Percentiles rank a stretch among this genome's conserved stretches.
Evolutionary conservation across 2,329 filamentous ascomycete species (phyloP).

Genomic region (Fusarium austroafricanum): DNA sequence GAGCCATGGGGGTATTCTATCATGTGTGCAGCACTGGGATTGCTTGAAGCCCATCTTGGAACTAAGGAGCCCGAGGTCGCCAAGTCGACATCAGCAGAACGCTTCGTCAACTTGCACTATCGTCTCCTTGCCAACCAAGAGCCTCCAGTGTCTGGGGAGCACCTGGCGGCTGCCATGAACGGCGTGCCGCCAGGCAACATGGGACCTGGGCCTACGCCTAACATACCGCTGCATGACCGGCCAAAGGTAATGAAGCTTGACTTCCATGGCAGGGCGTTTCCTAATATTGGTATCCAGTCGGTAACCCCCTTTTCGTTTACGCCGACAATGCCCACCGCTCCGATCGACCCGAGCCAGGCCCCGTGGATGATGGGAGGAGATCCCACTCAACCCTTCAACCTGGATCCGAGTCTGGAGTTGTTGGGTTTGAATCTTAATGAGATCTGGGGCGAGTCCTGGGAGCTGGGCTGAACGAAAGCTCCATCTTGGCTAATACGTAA

Average conservation of each 20-base stretch:
- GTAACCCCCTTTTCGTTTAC: constrained; percentile 57
- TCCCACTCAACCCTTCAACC: constrained; percentile 57
- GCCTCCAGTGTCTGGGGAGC: constrained; percentile 52
- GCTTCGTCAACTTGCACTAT: constrained; percentile 69
- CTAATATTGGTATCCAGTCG: constrained; percentile 54
- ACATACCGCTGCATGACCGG: constrained; percentile 52
- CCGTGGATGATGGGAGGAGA: constrained; percentile 51
- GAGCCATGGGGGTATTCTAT: constrained; percentile 74
- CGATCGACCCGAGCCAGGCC: constrained; percentile 51
- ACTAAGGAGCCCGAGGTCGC: constrained; percentile 67
- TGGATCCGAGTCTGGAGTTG: constrained; percentile 65
- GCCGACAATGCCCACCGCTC: constrained; percentile 50
- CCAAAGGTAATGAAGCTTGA: constrained; percentile 53
- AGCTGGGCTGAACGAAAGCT: constrained; percentile 50
- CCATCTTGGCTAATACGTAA: constrained; percentile 35
- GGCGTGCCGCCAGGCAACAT: constrained; percentile 41
- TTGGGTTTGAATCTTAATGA: constrained; percentile 66
- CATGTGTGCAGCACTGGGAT: constrained; percentile 69
- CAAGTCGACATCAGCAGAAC: constrained; percentile 68
- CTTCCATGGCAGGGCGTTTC: constrained; percentile 40
- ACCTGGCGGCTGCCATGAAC: constrained; percentile 42
- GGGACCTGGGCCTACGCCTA: constrained; percentile 46
- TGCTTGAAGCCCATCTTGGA: constrained; percentile 69
- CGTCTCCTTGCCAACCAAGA: constrained; percentile 67
- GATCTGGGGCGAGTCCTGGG: constrained; percentile 65